Conservation (phyloP, 225 moss, liverwort and hornwort species). For the Physcomitrellopsis africana region DNA sequence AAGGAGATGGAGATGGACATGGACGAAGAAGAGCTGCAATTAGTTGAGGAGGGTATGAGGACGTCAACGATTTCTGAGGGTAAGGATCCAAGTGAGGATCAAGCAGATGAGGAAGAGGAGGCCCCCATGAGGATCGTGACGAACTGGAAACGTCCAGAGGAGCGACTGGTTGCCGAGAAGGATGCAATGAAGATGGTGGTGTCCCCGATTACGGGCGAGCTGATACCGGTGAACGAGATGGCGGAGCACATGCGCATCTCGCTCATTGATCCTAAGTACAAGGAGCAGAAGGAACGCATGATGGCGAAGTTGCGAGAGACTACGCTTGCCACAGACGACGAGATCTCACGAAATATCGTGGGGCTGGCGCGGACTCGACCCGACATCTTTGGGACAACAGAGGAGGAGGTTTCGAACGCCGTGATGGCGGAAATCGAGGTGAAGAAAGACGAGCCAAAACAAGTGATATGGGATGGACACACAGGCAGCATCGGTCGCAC, state of each 20-base stretch:
- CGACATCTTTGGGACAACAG: constrained; percentile 98
- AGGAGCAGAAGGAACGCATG: constrained; percentile 99
- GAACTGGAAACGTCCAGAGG: constrained; percentile 97
- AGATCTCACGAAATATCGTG: constrained; percentile 95
- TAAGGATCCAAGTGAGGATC: constrained; percentile 39
- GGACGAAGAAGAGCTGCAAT: constrained; percentile 97
- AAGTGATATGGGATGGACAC: constrained; percentile 99
- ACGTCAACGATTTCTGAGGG: constrained; percentile 71
- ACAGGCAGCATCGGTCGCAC: constrained; percentile 99
- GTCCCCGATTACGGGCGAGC: constrained; percentile 75
- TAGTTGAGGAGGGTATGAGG: constrained; percentile 97
- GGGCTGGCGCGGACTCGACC: constrained; percentile 98
- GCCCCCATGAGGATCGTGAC: constrained; percentile 96
- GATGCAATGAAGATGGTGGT: constrained; percentile 66
- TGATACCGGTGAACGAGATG: constrained; percentile 76
- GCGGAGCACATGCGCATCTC: constrained; percentile 99
- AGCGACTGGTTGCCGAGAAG: constrained; percentile 68
- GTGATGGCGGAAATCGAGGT: constrained; percentile 99
- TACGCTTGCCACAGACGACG: constrained; percentile 95
- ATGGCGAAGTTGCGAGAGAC: constrained; percentile 99
- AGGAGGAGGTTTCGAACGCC: constrained; percentile 99
- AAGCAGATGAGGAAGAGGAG: constrained; percentile 61
- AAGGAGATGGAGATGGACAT: constrained; percentile 99
- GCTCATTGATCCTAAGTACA: constrained; percentile 97
- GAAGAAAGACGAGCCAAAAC: constrained; percentile 98